Evolutionary conservation across 805 yeast species (phyloP).

Genomic region (Myxozyma monticola): DNA sequence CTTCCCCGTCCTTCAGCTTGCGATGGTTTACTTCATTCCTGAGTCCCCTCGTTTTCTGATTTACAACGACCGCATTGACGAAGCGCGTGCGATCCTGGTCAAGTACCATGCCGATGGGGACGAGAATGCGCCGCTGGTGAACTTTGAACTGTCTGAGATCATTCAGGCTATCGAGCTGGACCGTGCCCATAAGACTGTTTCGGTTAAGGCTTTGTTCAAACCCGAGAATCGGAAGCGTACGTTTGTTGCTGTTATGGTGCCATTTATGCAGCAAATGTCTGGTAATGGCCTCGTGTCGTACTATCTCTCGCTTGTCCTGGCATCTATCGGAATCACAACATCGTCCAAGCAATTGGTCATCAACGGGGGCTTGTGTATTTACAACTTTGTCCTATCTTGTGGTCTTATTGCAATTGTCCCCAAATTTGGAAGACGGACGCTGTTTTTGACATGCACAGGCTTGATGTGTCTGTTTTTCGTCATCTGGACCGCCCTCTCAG

Average conservation of each 20-base stretch:
- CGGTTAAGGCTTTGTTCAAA: conserved; percentile 44
- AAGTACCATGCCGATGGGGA: conserved; percentile 47
- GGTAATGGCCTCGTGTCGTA: conserved; percentile 57
- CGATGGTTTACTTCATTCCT: conserved; percentile 43
- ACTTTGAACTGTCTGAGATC: conserved; percentile 41
- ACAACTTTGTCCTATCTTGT: conserved; percentile 41
- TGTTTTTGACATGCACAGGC: conserved; percentile 37
- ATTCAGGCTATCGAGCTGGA: too few species aligned
- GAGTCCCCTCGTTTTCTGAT: too few species aligned
- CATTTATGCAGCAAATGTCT: conserved; percentile 47
- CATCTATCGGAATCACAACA: conserved; percentile 55
- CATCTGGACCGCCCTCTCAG: conserved; percentile 51
- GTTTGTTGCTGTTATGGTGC: conserved; percentile 40
- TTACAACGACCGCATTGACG: conserved; percentile 45
- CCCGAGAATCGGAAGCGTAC: too few species aligned
- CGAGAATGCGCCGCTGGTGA: conserved; percentile 29
- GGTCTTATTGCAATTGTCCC: conserved; percentile 36
- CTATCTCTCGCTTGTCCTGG: conserved; percentile 52
- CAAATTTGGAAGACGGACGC: conserved; percentile 31
- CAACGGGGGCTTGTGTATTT: conserved; percentile 53
- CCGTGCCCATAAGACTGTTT: conserved; percentile 40
- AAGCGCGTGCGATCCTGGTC: conserved; percentile 47
- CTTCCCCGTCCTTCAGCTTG: conserved; percentile 40
- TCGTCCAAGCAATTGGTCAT: conserved; percentile 48
- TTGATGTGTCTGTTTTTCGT: conserved; percentile 45